Evolutionary conservation across 176 grass and related monocot species (phyloP), one percentile per base, ranked within the genome.

Genomic region (Rhipidocladum racemiflorum): DNA sequence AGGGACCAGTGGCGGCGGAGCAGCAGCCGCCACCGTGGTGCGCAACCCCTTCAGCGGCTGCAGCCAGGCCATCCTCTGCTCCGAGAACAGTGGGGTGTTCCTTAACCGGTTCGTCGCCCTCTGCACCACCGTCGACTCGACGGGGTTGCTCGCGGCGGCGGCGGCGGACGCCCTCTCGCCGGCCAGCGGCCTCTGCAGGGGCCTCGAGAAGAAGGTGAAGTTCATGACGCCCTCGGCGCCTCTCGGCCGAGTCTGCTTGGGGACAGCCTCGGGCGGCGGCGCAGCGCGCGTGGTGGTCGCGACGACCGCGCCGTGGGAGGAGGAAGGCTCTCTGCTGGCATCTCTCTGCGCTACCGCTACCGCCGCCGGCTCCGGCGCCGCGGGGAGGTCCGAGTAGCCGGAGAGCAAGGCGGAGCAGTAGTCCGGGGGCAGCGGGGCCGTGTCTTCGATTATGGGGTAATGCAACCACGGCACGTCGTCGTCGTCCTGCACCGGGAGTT

Each of bases 41-140:
- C 55, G 35, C 21, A 64, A 11, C 11, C 7, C 44, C 55, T 69
- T 85, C 36, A 83, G 78, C 83, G 77, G 72, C 56, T 89, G 88
- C 28, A 89, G 65, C 88, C 88, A 89, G 12, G 88, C 88, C 83
- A 85, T 89, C 72, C 88, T 82, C 78, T 89, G 88, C 44, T 86
- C 83, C 0, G 83, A 86, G 88, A 89, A 89, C 8, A 89, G 61
- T 2, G 88, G 88, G 7, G 88, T 89, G 78, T 5, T 63, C 9
- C 83, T 40, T 3, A 89, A 78, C 46, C 78, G 65, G 83, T 38
- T 86, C 46, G 72, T 61, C 29, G 85, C 48, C 60, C 69, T 13
- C 88, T 89, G 83, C 46, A 82, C 44, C 20, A 50, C 72, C 46
- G 71, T 76, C 25, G 72, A 89, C 48, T 86, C 88, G 46, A 89